A percentile compares a stretch with the other conserved stretches of the same genome.
Evolutionary conservation across 768 basidiomycete genomes (phyloP).

Genomic region (Lentinula boryana): DNA sequence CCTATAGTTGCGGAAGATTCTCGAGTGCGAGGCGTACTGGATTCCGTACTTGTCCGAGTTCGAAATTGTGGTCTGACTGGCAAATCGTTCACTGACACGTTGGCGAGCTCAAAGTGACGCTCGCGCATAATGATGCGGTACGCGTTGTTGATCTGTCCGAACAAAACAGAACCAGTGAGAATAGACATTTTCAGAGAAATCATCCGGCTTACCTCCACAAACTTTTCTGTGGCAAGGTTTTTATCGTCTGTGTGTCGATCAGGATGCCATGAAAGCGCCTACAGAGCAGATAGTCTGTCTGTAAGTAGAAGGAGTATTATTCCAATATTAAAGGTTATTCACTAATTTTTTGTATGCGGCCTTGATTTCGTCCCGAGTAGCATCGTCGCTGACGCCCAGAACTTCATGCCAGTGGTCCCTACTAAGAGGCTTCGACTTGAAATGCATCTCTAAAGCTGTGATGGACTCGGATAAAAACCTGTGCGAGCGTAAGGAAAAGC

Average conservation of each 20-base stretch:
- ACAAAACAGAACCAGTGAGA: constrained; percentile 6
- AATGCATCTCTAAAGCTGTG: background rate
- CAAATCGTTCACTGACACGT: constrained; percentile 7
- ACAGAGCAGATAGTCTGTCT: constrained; percentile 6
- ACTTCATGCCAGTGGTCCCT: constrained; percentile 23
- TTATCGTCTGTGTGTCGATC: constrained; percentile 52
- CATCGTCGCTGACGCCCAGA: constrained; percentile 39
- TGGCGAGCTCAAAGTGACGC: constrained; percentile 15
- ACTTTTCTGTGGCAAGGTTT: constrained; percentile 46
- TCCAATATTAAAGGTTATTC: constrained; percentile 18
- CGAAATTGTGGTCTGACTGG: background rate
- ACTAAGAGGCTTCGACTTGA: constrained; percentile 4
- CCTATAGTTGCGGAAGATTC: background rate
- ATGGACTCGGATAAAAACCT: background rate
- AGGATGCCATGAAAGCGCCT: constrained; percentile 66
- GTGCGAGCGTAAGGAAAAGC: background rate
- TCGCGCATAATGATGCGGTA: constrained; percentile 49
- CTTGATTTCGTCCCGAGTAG: constrained; percentile 47
- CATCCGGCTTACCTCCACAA: constrained; percentile 45
- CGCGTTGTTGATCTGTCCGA: constrained; percentile 43
- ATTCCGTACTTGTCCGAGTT: background rate
- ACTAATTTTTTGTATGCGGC: constrained; percentile 61
- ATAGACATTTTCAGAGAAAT: constrained; percentile 4
- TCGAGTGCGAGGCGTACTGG: background rate
- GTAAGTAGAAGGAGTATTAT: constrained; percentile 17